Evolutionary conservation across 2,329 filamentous ascomycete genomes (phyloP).

Genomic region (Zelopaecilomyces penicillatus): DNA sequence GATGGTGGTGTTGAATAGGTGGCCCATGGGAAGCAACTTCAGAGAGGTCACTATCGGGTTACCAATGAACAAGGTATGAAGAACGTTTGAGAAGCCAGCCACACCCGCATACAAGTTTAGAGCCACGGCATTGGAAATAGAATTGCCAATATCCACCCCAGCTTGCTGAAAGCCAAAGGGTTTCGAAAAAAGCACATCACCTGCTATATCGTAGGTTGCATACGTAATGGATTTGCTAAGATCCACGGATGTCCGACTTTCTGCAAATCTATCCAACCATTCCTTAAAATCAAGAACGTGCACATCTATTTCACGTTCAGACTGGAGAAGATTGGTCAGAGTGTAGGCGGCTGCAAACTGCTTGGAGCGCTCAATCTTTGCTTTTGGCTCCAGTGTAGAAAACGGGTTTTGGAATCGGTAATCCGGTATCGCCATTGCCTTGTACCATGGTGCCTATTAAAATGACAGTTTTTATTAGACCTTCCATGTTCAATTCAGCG

Average conservation of each 20-base stretch:
- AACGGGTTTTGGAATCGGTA: constrained; percentile 9
- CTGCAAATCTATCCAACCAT: constrained; percentile 6
- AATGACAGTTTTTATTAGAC: neutral
- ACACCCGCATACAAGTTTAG: constrained; percentile 14
- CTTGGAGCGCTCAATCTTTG: constrained; percentile 7
- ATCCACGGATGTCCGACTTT: constrained; percentile 3
- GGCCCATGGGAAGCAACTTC: constrained; percentile 19
- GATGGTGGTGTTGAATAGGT: constrained; percentile 17
- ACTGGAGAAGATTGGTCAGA: constrained; percentile 5
- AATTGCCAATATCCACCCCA: constrained; percentile 19
- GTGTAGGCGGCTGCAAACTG: constrained; percentile 9
- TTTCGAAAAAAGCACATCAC: constrained; percentile 10
- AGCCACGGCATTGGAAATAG: constrained; percentile 17
- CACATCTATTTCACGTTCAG: constrained; percentile 5
- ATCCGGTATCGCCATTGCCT: constrained; percentile 8
- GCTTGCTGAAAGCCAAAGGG: constrained; percentile 10
- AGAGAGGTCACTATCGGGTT: constrained; percentile 22
- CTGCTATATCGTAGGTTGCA: constrained; percentile 9
- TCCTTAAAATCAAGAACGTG: constrained; percentile 2
- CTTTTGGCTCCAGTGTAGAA: constrained; percentile 7
- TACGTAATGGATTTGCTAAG: constrained; percentile 10
- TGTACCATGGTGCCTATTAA: constrained; percentile 10
- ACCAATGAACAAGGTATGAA: constrained; percentile 17
- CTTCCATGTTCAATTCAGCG: too few relatives aligned
- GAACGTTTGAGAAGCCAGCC: constrained; percentile 16